Conservation (phyloP, 495 filamentous ascomycete genomes). For the Bacidia gigantensis region DNA sequence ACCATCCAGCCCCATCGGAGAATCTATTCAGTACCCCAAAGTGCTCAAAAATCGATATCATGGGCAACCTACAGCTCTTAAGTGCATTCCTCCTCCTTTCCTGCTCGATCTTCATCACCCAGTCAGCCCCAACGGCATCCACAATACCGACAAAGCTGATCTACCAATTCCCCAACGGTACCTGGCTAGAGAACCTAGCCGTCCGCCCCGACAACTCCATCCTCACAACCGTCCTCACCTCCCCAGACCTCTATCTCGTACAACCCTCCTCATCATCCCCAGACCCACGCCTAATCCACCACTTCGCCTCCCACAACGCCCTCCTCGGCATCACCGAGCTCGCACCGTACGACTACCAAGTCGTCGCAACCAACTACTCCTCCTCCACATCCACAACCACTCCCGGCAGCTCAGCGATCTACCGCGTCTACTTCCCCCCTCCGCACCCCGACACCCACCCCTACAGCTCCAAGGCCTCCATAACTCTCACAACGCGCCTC, state of each 20-base stretch:
- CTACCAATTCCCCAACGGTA: slow-evolving; percentile 22
- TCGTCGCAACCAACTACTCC: slow-evolving; percentile 6
- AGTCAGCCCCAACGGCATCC: background rate
- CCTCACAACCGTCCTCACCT: slow-evolving; percentile 29
- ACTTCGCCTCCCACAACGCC: slow-evolving; percentile 3
- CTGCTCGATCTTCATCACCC: no score
- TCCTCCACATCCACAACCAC: background rate
- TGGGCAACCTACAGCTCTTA: no score
- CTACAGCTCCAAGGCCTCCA: background rate
- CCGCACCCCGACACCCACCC: background rate
- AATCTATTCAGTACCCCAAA: no score
- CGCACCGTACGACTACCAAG: slow-evolving; percentile 7
- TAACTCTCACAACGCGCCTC: slow-evolving; percentile 2
- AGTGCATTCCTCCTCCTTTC: no score
- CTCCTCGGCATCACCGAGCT: slow-evolving; percentile 13
- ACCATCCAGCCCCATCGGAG: no score
- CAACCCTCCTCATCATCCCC: background rate
- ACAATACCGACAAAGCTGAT: background rate
- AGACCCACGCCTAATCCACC: slow-evolving; percentile 1
- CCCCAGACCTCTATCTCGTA: slow-evolving; percentile 9
- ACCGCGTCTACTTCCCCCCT: slow-evolving; percentile 1
- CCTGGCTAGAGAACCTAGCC: slow-evolving; percentile 34
- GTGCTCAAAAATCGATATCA: no score
- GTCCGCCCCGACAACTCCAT: slow-evolving; percentile 32
- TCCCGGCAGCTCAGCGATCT: slow-evolving; percentile 5